These are phyloP conservation scores for Arthrobotrys pseudoclavata DNA, from an alignment of 2,329 filamentous ascomycete genomes.

Conservation along the genomic window DNA sequence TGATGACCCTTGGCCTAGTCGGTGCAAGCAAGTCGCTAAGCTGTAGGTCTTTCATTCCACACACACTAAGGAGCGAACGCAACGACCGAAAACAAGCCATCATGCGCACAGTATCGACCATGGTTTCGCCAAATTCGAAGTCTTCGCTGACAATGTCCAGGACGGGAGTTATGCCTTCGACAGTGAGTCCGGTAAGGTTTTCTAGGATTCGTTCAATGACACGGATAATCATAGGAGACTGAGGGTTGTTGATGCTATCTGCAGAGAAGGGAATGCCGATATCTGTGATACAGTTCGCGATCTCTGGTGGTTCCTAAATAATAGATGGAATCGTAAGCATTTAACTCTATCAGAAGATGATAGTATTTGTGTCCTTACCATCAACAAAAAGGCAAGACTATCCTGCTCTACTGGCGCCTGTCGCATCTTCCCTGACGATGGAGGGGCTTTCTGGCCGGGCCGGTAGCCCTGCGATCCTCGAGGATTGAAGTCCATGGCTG, in stretches of 20 bases:
- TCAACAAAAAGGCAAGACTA: conserved; percentile 44
- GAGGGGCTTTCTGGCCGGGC: conserved; percentile 53
- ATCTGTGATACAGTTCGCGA: conserved; percentile 96
- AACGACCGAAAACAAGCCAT: conserved; percentile 95
- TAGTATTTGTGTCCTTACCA: conserved; percentile 26
- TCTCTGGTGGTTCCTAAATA: conserved; percentile 74
- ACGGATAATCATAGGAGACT: conserved; percentile 93
- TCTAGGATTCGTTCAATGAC: conserved; percentile 99
- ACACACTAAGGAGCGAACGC: conserved; percentile 83
- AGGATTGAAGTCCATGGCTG: conserved; percentile 57
- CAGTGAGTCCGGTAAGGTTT: conserved; percentile 90
- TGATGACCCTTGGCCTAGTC: conserved; percentile 88
- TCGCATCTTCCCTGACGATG: conserved; percentile 49
- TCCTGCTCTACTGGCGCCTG: conserved; percentile 46
- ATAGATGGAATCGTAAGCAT: conserved; percentile 66
- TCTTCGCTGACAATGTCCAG: conserved; percentile 93
- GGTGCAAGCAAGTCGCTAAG: conserved; percentile 93
- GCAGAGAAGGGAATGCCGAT: conserved; percentile 91
- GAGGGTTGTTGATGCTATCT: conserved; percentile 91
- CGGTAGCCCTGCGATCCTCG: conserved; percentile 53
- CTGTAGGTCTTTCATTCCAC: conserved; percentile 91
- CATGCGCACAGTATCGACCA: conserved; percentile 88
- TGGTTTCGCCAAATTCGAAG: conserved; percentile 85
- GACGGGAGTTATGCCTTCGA: conserved; percentile 91
- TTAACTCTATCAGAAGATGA: neutral